These are phyloP conservation scores for Nigrospora oryzae DNA, from an alignment of 2,329 filamentous ascomycete species.

Conservation along the genomic window DNA sequence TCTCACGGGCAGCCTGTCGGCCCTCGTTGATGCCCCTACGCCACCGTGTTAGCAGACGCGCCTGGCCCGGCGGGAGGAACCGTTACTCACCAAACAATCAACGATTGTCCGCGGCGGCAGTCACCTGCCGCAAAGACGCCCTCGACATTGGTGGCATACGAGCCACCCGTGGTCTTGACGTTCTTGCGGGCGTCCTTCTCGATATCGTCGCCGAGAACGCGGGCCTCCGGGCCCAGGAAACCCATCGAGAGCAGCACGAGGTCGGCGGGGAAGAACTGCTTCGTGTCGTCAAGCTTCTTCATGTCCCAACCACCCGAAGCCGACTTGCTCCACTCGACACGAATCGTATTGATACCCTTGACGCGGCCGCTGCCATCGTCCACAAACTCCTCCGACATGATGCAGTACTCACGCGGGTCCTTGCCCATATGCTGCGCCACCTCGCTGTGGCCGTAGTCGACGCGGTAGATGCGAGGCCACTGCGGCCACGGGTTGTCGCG, in stretches of 20 bases:
- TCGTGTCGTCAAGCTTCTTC: slow-evolving; percentile 90
- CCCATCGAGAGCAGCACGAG: slow-evolving; percentile 94
- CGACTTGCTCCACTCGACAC: slow-evolving; percentile 93
- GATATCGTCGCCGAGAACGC: slow-evolving; percentile 76
- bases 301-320: slow-evolving; percentile 92
- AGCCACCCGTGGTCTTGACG: slow-evolving; percentile 82
- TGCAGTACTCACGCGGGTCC: slow-evolving; percentile 93
- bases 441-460: slow-evolving; percentile 96
- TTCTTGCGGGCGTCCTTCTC: slow-evolving; percentile 93
- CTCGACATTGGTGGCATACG: slow-evolving; percentile 80
- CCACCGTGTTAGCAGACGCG: slow-evolving; percentile 21
- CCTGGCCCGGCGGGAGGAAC: background rate
- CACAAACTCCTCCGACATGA: slow-evolving; percentile 96
- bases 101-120: slow-evolving; percentile 85
- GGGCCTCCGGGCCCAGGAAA: slow-evolving; percentile 88
- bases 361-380: slow-evolving; percentile 81
- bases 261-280: slow-evolving; percentile 94
- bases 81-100: slow-evolving; percentile 80
- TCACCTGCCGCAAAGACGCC: slow-evolving; percentile 93
- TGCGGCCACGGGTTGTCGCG: slow-evolving; percentile 97
- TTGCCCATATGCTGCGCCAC: slow-evolving; percentile 94
- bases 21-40: slow-evolving; percentile 91
- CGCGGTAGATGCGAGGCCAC: slow-evolving; percentile 95
- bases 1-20: slow-evolving; percentile 83
- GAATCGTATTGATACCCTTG: slow-evolving; percentile 91